phyloP scores from a whole-genome alignment of 257 asterid genomes.

The Solanum chilense region DNA sequence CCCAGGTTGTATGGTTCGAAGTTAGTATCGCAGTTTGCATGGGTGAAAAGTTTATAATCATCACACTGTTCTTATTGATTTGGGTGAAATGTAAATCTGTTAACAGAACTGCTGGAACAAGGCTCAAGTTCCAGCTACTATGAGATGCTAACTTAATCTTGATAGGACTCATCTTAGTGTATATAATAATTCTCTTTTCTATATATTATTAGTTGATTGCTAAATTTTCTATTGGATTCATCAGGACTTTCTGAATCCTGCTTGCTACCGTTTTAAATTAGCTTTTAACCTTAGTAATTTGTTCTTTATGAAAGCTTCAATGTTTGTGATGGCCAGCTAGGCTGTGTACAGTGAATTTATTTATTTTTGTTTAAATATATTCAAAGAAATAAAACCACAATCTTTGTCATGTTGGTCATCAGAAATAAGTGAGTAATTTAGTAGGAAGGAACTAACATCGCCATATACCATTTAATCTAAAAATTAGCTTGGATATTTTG shows the following conservation, averaged over 20 bases:
- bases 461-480: neutral
- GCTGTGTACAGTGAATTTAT: neutral
- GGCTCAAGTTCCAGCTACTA: neutral
- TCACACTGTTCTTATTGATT: neutral
- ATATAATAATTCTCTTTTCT: neutral
- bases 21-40: neutral
- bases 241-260: neutral
- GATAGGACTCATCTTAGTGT: neutral
- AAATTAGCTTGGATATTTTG: neutral
- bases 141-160: neutral
- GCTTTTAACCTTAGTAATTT: neutral
- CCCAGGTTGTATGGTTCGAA: conserved; percentile 6
- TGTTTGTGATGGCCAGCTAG: neutral
- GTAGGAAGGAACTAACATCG: neutral
- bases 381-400: neutral
- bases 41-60: neutral
- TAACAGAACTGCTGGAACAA: conserved; percentile 2
- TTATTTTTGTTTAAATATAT: neutral
- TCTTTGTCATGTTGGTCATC: neutral
- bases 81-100: neutral
- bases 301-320: neutral
- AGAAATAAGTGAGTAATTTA: neutral
- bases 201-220: neutral
- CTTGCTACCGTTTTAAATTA: neutral
- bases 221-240: neutral